These are phyloP conservation scores for Ascochyta rabiei DNA, from an alignment of 2,329 filamentous ascomycete genomes.

Conservation along the genomic window DNA sequence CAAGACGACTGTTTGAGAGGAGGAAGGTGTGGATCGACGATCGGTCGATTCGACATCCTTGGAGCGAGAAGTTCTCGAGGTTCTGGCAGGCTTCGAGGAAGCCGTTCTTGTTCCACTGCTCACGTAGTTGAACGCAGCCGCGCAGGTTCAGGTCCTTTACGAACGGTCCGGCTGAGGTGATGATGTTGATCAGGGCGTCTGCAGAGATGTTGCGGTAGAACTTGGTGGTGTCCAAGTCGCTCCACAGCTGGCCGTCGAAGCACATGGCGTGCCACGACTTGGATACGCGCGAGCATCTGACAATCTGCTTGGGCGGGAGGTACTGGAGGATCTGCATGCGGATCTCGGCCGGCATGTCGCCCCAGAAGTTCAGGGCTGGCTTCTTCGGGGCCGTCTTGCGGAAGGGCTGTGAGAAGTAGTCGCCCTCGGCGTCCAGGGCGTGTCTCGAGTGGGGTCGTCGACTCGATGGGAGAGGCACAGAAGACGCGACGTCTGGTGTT, in stretches of 20 bases:
- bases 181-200: conserved; percentile 81
- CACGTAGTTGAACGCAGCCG: conserved; percentile 86
- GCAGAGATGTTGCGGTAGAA: conserved; percentile 90
- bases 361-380: conserved; percentile 73
- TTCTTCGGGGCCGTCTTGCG: conserved; percentile 45
- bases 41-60: conserved; percentile 86
- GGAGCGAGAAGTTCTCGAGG: conserved; percentile 82
- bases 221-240: conserved; percentile 76
- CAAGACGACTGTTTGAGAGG: conserved; percentile 75
- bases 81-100: conserved; percentile 87
- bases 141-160: conserved; percentile 88
- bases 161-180: conserved; percentile 84
- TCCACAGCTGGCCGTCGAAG: conserved; percentile 95
- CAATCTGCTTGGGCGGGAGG: conserved; percentile 78
- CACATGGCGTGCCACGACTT: conserved; percentile 81
- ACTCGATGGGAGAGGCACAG: conserved; percentile 68
- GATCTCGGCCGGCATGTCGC: conserved; percentile 79
- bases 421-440: conserved; percentile 48
- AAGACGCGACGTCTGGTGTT: conserved; percentile 59
- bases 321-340: conserved; percentile 78
- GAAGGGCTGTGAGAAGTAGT: conserved; percentile 55
- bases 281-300: conserved; percentile 77
- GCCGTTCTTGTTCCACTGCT: conserved; percentile 76
- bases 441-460: conserved; percentile 58
- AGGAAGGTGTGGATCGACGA: conserved; percentile 79